Percentiles rank a stretch among this genome's conserved stretches.
These are phyloP conservation scores for Rhododendron ovatum DNA, from an alignment of 148 eudicot species.

Conservation along the genomic window DNA sequence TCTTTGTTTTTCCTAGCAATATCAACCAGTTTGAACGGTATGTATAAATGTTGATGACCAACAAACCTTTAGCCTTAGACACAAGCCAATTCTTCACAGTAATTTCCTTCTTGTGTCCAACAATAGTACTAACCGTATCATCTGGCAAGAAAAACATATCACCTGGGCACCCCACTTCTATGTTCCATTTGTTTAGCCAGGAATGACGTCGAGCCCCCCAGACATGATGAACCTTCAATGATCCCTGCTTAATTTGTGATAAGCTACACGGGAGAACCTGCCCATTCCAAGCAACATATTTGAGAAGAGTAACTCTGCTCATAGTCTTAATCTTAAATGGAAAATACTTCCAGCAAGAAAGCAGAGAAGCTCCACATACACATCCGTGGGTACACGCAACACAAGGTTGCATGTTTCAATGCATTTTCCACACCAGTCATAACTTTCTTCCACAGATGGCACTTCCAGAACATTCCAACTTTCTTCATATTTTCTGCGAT, in stretches of 20 bases:
- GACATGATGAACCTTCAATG: not conserved
- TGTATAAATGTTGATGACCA: not conserved
- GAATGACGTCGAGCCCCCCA: constrained; percentile 14
- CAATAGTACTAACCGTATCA: constrained; percentile 4
- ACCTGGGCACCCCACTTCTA: constrained; percentile 17
- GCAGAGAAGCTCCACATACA: constrained; percentile 9
- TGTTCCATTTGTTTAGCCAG: constrained; percentile 45
- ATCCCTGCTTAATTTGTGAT: not conserved
- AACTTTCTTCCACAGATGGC: not conserved
- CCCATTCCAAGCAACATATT: constrained; percentile 6
- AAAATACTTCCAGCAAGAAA: constrained; percentile 1
- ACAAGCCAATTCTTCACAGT: constrained; percentile 16
- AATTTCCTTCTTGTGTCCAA: not conserved
- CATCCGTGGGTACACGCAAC: not conserved
- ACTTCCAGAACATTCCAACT: constrained; percentile 13
- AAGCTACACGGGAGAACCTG: not conserved
- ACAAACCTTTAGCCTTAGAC: not conserved
- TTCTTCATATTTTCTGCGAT: not conserved
- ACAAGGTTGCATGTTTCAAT: constrained; percentile 6
- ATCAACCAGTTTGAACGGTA: constrained; percentile 15
- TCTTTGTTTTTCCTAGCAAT: not conserved
- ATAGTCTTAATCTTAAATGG: not conserved
- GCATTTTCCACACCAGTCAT: constrained; percentile 13
- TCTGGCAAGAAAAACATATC: constrained; percentile 26
- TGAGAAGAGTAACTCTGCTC: not conserved